phyloP scores from a whole-genome alignment of 192 early-diverging fungal species.

The Podila clonocystis region DNA sequence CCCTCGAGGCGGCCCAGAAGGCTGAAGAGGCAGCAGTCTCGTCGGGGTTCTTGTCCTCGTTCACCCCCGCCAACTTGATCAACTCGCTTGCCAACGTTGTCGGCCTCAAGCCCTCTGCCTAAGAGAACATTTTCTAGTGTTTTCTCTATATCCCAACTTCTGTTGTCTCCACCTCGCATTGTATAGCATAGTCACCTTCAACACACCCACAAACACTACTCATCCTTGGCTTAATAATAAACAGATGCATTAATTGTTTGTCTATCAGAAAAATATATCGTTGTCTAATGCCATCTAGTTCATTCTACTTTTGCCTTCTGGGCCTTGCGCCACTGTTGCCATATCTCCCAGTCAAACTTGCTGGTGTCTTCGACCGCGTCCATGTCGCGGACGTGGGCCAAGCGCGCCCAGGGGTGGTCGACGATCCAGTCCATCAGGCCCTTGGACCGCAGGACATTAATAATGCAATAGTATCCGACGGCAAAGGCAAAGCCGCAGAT shows the following conservation, averaged over 20 bases:
- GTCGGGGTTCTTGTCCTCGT: constrained; percentile 10
- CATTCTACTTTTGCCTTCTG: background rate
- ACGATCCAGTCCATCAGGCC: constrained; percentile 58
- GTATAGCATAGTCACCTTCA: background rate
- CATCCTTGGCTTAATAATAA: constrained; percentile 2
- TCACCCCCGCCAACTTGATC: constrained; percentile 28
- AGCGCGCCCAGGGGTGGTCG: constrained; percentile 41
- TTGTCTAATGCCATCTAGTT: background rate
- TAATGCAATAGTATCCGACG: constrained; percentile 60
- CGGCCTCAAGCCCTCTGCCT: constrained; percentile 32
- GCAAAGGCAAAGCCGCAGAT: constrained; percentile 67
- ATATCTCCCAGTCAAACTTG: constrained; percentile 63
- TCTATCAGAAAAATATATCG: no score
- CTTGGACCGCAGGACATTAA: constrained; percentile 49
- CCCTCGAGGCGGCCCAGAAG: constrained; percentile 21
- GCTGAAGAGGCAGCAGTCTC: background rate
- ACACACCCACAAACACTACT: background rate
- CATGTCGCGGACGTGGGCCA: constrained; percentile 61
- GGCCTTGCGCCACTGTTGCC: constrained; percentile 25
- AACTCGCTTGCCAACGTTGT: constrained; percentile 31
- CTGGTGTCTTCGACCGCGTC: constrained; percentile 54
- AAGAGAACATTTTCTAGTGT: background rate
- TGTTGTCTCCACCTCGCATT: background rate
- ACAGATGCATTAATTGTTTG: background rate
- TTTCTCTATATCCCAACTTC: background rate